phyloP scores from a whole-genome alignment of 768 basidiomycete genomes.

The Macrocybe gigantea region DNA sequence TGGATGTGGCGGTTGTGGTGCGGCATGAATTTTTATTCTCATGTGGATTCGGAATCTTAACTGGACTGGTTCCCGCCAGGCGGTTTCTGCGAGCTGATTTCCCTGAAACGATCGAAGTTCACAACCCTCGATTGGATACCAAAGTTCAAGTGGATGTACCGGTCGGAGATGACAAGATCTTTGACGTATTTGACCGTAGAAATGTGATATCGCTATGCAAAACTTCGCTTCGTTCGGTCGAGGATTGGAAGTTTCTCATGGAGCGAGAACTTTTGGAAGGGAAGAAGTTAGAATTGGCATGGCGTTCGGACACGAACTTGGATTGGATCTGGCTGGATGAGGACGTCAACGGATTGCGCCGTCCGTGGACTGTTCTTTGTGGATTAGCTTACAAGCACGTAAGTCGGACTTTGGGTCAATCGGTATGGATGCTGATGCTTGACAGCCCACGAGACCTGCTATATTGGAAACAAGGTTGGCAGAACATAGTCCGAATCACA shows the following conservation, averaged over 20 bases:
- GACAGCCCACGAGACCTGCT: constrained; percentile 33
- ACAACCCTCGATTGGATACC: constrained; percentile 61
- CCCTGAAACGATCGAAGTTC: constrained; percentile 64
- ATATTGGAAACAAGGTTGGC: constrained; percentile 72
- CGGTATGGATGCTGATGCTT: background rate
- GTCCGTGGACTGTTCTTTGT: constrained; percentile 71
- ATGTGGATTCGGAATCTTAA: background rate
- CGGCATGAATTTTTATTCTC: constrained; percentile 2
- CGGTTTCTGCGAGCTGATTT: constrained; percentile 66
- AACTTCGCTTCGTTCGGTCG: constrained; percentile 45
- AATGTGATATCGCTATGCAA: constrained; percentile 62
- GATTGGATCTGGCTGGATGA: constrained; percentile 86
- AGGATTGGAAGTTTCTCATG: constrained; percentile 59
- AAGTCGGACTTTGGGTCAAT: constrained; percentile 11
- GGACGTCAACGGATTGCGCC: constrained; percentile 52
- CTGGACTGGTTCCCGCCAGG: constrained; percentile 33
- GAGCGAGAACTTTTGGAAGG: constrained; percentile 49
- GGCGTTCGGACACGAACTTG: constrained; percentile 66
- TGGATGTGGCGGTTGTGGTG: constrained; percentile 91
- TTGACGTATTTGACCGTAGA: constrained; percentile 48
- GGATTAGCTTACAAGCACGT: constrained; percentile 75
- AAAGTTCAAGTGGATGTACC: constrained; percentile 71
- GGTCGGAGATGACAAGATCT: constrained; percentile 32
- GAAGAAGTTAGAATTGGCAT: constrained; percentile 64
- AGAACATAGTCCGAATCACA: constrained; percentile 53